Percentiles rank a stretch among this genome's conserved stretches.
Conservation (phyloP, 148 eudicot species). For the Vaccinium macrocarpon region DNA sequence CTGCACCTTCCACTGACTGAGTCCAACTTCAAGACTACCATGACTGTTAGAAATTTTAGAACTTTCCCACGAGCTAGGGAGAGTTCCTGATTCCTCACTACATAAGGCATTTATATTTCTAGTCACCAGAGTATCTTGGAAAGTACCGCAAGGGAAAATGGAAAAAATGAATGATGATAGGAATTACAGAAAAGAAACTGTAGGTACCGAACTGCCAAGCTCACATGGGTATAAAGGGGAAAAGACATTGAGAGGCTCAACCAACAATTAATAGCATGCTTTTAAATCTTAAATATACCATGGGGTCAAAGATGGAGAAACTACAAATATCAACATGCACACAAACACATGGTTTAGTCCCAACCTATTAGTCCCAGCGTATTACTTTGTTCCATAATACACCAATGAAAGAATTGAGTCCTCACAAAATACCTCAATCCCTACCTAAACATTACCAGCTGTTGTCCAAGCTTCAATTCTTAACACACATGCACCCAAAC, state of each 20-base stretch:
- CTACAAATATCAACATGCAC: not conserved
- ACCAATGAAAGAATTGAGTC: not conserved
- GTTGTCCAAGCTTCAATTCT: not conserved
- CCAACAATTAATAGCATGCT: not conserved
- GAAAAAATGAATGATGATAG: not conserved
- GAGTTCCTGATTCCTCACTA: constrained; percentile 36
- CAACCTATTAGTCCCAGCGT: not conserved
- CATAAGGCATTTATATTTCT: constrained; percentile 14
- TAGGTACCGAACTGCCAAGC: not conserved
- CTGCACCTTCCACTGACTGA: constrained; percentile 20
- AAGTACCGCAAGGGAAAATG: not conserved
- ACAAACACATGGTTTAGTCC: not conserved
- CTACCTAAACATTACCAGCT: not conserved
- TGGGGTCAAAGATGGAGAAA: not conserved
- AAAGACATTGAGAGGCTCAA: not conserved
- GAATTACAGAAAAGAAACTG: not conserved
- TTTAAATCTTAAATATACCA: not conserved
- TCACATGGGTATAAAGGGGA: not conserved
- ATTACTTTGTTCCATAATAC: not conserved
- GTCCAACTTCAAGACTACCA: too few species aligned
- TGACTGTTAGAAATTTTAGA: constrained; percentile 22
- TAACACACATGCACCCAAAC: not conserved
- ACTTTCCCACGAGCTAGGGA: constrained; percentile 23
- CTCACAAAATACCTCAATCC: not conserved
- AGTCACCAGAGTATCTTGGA: not conserved